Conservation (phyloP, 129 eudicot genomes). For the Flaveria robusta region DNA sequence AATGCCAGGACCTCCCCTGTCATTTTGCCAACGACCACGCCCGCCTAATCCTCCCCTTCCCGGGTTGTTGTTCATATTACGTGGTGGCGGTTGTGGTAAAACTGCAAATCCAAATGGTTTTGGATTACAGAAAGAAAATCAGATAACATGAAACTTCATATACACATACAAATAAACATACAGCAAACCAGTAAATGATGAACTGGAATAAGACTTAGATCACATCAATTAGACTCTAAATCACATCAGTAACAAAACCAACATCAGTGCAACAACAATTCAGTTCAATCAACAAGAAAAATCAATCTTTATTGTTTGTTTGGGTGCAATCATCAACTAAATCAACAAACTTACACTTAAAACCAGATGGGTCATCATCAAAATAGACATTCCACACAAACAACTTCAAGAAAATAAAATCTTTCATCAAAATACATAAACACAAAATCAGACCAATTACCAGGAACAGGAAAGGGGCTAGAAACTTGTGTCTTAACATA, state of each 20-base stretch:
- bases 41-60: constrained; percentile 68
- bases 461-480: constrained; percentile 87
- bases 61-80: constrained; percentile 55
- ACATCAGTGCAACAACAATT: not conserved
- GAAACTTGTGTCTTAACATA: constrained; percentile 60
- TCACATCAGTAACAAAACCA: constrained; percentile 20
- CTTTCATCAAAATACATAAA: not conserved
- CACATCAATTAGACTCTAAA: not conserved
- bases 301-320: not conserved
- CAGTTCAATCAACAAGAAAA: constrained; percentile 15
- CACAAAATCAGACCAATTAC: constrained; percentile 28
- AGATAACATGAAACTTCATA: not conserved
- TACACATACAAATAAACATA: not conserved
- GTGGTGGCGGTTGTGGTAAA: constrained; percentile 65
- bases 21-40: constrained; percentile 84
- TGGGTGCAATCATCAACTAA: constrained; percentile 23
- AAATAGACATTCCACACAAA: not conserved
- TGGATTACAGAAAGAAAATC: not conserved
- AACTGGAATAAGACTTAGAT: too few relatives aligned
- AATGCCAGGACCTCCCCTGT: constrained; percentile 91
- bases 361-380: constrained; percentile 14
- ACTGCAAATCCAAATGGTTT: constrained; percentile 42
- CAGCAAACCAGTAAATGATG: not conserved
- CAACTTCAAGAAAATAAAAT: not conserved
- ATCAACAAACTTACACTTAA: not conserved